These are phyloP conservation scores for Suillus luteus DNA, from an alignment of 768 basidiomycete species.

Conservation along the genomic window DNA sequence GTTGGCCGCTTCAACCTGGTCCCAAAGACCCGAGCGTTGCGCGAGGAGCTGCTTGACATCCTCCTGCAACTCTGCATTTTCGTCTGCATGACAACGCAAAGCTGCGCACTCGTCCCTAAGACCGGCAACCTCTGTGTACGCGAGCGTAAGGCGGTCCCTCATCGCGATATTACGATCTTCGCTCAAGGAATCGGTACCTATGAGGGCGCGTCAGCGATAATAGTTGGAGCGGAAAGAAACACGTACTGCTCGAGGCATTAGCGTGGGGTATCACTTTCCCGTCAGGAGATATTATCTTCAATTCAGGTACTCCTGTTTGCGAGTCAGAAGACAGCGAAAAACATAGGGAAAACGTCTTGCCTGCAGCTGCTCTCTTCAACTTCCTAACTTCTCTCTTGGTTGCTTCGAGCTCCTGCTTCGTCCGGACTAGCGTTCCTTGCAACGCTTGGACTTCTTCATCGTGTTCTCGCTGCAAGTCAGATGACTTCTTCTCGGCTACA, in stretches of 20 bases:
- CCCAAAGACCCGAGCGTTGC: neutral
- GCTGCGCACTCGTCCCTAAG: neutral
- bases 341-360: neutral
- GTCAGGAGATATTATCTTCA: neutral
- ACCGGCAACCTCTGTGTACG: neutral
- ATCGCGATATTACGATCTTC: neutral
- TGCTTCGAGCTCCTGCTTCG: neutral
- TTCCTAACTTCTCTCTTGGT: neutral
- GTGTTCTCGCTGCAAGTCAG: neutral
- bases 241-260: neutral
- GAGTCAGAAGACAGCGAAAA: neutral
- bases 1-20: neutral
- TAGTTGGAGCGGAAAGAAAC: neutral
- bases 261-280: neutral
- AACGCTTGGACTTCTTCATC: neutral
- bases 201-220: neutral
- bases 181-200: neutral
- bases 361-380: conserved; percentile 5
- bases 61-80: neutral
- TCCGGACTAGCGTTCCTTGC: neutral
- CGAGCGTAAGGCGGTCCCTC: conserved; percentile 3
- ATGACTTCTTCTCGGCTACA: neutral
- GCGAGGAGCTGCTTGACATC: neutral
- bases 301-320: neutral
- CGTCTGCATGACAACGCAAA: neutral